A percentile compares a stretch with the other conserved stretches of the same genome.
phyloP scores from a whole-genome alignment of 371 early-diverging fungal genomes.

The Zychaea mexicana region DNA sequence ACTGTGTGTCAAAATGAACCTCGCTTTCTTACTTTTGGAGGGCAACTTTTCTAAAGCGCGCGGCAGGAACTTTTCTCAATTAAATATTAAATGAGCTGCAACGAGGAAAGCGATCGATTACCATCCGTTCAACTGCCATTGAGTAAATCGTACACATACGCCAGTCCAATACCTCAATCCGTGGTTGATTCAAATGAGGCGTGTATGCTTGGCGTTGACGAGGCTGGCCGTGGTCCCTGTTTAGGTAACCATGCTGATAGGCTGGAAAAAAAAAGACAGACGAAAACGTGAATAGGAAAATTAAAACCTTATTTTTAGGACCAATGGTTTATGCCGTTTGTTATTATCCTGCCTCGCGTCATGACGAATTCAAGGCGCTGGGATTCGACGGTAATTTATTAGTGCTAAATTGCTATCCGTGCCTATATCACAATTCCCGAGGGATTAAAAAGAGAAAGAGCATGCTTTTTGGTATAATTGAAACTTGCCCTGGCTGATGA shows the following conservation, averaged over 20 bases:
- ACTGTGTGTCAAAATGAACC: no score
- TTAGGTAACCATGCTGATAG: conserved; percentile 59
- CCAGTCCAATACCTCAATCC: conserved; percentile 29
- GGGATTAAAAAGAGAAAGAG: no score
- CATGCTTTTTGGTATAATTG: no score
- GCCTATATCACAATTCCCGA: no score
- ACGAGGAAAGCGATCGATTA: conserved; percentile 8
- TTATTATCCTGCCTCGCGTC: conserved; percentile 70
- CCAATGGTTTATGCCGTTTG: conserved; percentile 97
- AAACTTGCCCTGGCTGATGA: no score
- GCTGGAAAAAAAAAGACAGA: background rate
- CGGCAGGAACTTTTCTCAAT: background rate
- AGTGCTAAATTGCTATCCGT: background rate
- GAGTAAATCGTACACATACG: conserved; percentile 36
- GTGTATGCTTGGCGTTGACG: conserved; percentile 95
- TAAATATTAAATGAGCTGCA: background rate
- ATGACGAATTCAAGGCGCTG: conserved; percentile 63
- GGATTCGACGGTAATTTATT: conserved; percentile 78
- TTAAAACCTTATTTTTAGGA: conserved; percentile 47
- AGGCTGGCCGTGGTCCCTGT: conserved; percentile 99
- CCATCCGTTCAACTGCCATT: conserved; percentile 48
- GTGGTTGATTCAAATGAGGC: conserved; percentile 44
- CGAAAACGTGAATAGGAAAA: background rate
- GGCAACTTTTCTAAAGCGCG: background rate
- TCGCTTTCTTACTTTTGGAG: no score